Percentiles rank a stretch among this genome's conserved stretches.
Evolutionary conservation across 768 basidiomycete species (phyloP).

Genomic region (Clitopilus passeckerianus): DNA sequence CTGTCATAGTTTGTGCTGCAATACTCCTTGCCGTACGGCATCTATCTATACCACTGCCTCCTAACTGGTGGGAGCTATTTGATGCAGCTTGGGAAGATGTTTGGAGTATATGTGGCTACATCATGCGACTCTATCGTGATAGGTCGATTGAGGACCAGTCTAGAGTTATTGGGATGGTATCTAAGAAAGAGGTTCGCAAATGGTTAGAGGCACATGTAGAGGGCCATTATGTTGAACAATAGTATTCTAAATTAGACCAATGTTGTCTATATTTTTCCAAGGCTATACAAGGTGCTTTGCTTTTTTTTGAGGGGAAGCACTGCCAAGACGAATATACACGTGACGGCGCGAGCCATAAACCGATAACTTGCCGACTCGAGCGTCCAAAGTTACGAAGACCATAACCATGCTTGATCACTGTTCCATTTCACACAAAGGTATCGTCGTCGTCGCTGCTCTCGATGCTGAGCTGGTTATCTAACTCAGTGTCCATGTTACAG

Average conservation of each 20-base stretch:
- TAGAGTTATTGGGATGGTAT: constrained; percentile 53
- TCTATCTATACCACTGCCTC: constrained; percentile 70
- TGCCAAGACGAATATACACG: not conserved
- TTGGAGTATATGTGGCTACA: constrained; percentile 76
- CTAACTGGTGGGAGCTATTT: constrained; percentile 90
- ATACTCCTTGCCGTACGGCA: constrained; percentile 80
- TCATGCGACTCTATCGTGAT: constrained; percentile 75
- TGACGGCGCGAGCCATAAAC: not conserved
- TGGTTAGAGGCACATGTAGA: constrained; percentile 65
- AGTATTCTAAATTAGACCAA: not conserved
- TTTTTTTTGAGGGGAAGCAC: not conserved
- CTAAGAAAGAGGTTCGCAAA: constrained; percentile 73
- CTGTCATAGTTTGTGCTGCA: constrained; percentile 85
- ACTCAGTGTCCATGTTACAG: constrained; percentile 30
- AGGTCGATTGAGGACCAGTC: constrained; percentile 40
- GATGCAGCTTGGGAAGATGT: constrained; percentile 90
- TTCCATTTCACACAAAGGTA: constrained; percentile 92
- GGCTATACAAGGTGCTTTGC: not conserved
- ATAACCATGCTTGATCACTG: constrained; percentile 85
- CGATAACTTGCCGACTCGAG: not conserved
- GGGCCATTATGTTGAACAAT: not conserved
- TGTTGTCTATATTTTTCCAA: not conserved
- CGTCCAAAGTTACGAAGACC: not conserved
- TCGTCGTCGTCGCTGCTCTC: constrained; percentile 2
- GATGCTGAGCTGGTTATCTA: not conserved